Evolutionary conservation across 495 filamentous ascomycete species (phyloP), one percentile per base, ranked within the genome.

Genomic region (Podospora conica): DNA sequence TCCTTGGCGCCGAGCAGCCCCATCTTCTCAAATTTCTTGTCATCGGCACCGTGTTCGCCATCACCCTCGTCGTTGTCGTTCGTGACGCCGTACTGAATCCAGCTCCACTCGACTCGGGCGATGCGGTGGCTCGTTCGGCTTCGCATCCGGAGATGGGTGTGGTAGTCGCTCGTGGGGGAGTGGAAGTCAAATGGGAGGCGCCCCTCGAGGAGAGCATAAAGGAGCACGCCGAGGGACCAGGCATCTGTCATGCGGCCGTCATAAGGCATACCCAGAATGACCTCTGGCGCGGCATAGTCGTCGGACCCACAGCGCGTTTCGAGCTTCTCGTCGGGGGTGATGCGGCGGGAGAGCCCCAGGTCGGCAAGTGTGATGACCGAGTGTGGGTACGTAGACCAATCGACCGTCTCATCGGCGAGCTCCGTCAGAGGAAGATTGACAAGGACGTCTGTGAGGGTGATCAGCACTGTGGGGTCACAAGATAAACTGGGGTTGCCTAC

Each of bases 201-300:
- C 23, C 88, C 89, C 78, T 98, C 95, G 79, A 98, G 88, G 22
- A 98, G 86, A 9, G 96, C 92, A 73, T 97, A 98, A 0, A 98
- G 84, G 9, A 97, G 78, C 3, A 98, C 95, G 58, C 95, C 95
- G 6, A 97, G 83, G 1, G 94, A 93, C 95, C 95, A 98, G 21
- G 93, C 92, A 71, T 98, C 95, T 3, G 91, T 94, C 8, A 86
- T 83, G 21, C 96, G 92, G 33, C 96, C 95, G 74, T 98, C 95
- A 73, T 98, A 98, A 6, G 92, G 85, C 72, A 96, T 92, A 21
- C 92, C 92, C 82, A 98, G 91, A 23, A 98, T 88, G 55, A 98
- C 91, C 75, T 98, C 95, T 0, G 95, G 95, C 0, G 95, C 92
- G 3, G 95, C 96, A 72, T 98, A 98, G 79, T 98, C 95, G 76